These are phyloP conservation scores for Aristolochia contorta DNA, from an alignment of 164 flowering plant genomes.

Conservation along the genomic window DNA sequence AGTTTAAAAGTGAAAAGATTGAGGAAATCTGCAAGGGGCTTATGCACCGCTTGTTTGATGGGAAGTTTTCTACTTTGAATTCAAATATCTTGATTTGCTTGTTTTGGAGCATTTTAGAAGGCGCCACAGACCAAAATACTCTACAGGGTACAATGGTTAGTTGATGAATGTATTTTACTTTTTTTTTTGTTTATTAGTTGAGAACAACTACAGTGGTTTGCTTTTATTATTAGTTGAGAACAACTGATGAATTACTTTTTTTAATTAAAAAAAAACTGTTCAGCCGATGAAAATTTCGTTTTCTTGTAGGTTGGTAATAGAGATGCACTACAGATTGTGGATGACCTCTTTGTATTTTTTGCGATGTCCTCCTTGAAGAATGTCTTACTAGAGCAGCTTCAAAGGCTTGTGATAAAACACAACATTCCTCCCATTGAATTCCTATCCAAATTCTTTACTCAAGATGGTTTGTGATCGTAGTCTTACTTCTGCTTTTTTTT, in stretches of 20 bases:
- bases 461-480: slow-evolving; percentile 40
- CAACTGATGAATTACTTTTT: too few species aligned
- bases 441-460: slow-evolving; percentile 43
- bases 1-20: slow-evolving; percentile 38
- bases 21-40: slow-evolving; percentile 29
- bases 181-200: neutral
- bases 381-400: slow-evolving; percentile 50
- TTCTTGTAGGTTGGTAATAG: slow-evolving; percentile 37
- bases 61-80: slow-evolving; percentile 30
- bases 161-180: slow-evolving; percentile 19
- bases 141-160: slow-evolving; percentile 23
- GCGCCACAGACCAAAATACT: slow-evolving; percentile 16
- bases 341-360: slow-evolving; percentile 53
- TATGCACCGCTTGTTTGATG: slow-evolving; percentile 31
- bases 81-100: slow-evolving; percentile 36
- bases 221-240: too few species aligned
- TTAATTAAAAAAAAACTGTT: too few species aligned
- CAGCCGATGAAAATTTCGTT: neutral
- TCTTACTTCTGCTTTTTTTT: too few species aligned
- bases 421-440: slow-evolving; percentile 34
- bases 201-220: neutral
- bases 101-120: slow-evolving; percentile 54
- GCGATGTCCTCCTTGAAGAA: slow-evolving; percentile 33
- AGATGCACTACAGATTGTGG: slow-evolving; percentile 25
- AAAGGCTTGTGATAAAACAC: slow-evolving; percentile 35